phyloP scores from a whole-genome alignment of 306 rosid species.

The Neltuma alba region DNA sequence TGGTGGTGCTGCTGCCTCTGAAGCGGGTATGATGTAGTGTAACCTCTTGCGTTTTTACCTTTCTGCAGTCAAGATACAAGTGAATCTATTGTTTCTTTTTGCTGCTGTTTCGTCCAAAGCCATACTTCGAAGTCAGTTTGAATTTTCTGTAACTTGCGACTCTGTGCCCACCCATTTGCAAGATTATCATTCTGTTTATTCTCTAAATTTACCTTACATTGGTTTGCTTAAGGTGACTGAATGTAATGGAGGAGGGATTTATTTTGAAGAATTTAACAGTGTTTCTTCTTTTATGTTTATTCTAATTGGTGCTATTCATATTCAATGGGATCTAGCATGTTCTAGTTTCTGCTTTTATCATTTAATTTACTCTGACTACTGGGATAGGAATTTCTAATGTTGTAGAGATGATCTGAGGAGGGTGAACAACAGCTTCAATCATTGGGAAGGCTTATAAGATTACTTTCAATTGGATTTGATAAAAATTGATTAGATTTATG shows the following conservation, averaged over 20 bases:
- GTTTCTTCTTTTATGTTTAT: not conserved
- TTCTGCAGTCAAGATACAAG: not conserved
- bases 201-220: slow-evolving; percentile 18
- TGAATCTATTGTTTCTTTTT: slow-evolving; percentile 26
- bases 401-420: not conserved
- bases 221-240: slow-evolving; percentile 12
- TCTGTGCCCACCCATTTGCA: not conserved
- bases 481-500: no score
- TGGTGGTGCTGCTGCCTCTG: slow-evolving; percentile 6
- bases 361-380: not conserved
- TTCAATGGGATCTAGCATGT: not conserved
- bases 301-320: not conserved
- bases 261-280: not conserved
- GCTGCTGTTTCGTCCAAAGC: slow-evolving; percentile 12
- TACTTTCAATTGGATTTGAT: no score
- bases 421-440: not conserved
- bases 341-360: not conserved
- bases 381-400: not conserved
- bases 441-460: not conserved
- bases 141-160: not conserved
- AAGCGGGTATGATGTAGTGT: slow-evolving; percentile 13
- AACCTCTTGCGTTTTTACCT: slow-evolving; percentile 2
- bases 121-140: not conserved
- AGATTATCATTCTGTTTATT: slow-evolving; percentile 17
- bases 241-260: slow-evolving; percentile 13